phyloP scores from a whole-genome alignment of 306 rosid species.

The Medicago lupulina region DNA sequence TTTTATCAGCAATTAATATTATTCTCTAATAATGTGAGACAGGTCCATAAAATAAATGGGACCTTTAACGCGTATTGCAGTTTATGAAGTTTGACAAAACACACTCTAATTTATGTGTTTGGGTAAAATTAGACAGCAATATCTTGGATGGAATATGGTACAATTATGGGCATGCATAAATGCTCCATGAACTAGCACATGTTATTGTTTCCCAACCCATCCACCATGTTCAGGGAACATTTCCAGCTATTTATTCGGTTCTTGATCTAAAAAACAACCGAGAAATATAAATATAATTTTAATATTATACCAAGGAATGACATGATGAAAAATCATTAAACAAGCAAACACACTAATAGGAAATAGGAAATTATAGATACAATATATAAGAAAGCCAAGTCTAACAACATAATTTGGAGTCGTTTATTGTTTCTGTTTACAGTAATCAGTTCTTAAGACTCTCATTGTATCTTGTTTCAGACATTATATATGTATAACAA shows the following conservation, averaged over 20 bases:
- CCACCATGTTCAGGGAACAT: constrained; percentile 54
- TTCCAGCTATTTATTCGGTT: constrained; percentile 42
- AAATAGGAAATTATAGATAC: constrained; percentile 39
- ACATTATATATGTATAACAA: constrained; percentile 39
- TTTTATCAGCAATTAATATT: not conserved
- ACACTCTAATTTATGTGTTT: not conserved
- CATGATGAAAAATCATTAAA: constrained; percentile 35
- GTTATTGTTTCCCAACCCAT: constrained; percentile 67
- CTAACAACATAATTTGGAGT: constrained; percentile 50
- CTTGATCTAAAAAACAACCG: constrained; percentile 29
- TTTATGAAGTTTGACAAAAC: constrained; percentile 33
- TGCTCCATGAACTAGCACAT: constrained; percentile 74
- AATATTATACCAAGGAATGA: constrained; percentile 9
- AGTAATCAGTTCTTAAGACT: constrained; percentile 42
- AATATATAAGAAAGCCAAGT: constrained; percentile 44
- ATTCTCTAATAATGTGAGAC: not conserved
- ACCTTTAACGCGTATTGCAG: constrained; percentile 18
- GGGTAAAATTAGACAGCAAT: constrained; percentile 42
- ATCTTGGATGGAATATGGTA: constrained; percentile 40
- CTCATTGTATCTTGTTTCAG: constrained; percentile 41
- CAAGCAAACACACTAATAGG: constrained; percentile 36
- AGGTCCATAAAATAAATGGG: constrained; percentile 24
- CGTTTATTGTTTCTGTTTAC: constrained; percentile 50
- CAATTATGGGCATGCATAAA: constrained; percentile 59
- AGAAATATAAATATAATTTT: not conserved